Percentiles rank a stretch among this genome's conserved stretches.
Evolutionary conservation across 352 stramenopile genomes (phyloP).

Genomic region (Globisporangium rhizosaccharum): DNA sequence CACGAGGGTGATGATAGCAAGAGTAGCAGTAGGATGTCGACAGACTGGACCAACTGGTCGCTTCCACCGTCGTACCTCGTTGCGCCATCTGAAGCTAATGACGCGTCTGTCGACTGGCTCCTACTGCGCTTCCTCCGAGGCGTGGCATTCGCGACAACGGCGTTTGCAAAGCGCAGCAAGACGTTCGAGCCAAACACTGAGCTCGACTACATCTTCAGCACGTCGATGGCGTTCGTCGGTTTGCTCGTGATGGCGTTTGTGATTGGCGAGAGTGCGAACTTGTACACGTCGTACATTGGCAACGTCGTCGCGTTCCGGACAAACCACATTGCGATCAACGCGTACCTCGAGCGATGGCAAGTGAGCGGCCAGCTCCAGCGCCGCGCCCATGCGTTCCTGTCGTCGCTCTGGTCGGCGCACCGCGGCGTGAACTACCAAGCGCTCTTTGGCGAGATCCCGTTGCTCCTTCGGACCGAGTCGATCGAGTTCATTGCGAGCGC

Average conservation of each 20-base stretch:
- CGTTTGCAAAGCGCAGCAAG: constrained; percentile 49
- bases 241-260: constrained; percentile 59
- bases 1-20: constrained; percentile 29
- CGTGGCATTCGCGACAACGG: constrained; percentile 39
- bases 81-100: constrained; percentile 19
- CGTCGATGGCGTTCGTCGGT: constrained; percentile 38
- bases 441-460: constrained; percentile 36
- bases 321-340: constrained; percentile 44
- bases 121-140: constrained; percentile 34
- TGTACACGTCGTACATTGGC: constrained; percentile 62
- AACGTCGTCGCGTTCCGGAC: constrained; percentile 58
- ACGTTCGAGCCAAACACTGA: constrained; percentile 27
- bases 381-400: constrained; percentile 42
- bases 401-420: constrained; percentile 51
- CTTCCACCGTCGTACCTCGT: constrained; percentile 19
- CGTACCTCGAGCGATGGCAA: constrained; percentile 39
- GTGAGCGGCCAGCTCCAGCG: constrained; percentile 25
- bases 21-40: no score
- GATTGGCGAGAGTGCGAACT: constrained; percentile 54
- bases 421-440: constrained; percentile 42
- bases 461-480: constrained; percentile 27
- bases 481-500: constrained; percentile 30
- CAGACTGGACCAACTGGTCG: constrained; percentile 44
- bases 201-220: constrained; percentile 31
- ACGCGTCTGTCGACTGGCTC: constrained; percentile 14